phyloP scores from a whole-genome alignment of 106 monocot species.

The Cymbidium sinense region DNA sequence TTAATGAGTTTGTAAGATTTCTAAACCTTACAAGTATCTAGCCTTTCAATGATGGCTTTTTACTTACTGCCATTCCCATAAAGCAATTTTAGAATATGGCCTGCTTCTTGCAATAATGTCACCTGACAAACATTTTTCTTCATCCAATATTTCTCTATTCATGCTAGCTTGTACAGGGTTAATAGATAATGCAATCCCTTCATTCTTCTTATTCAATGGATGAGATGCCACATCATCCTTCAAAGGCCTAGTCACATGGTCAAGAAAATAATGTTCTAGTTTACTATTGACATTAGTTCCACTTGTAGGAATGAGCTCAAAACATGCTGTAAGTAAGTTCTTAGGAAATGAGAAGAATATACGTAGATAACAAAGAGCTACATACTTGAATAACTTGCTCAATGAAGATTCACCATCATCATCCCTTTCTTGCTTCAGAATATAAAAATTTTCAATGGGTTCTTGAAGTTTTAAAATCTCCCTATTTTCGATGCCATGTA shows the following conservation, averaged over 20 bases:
- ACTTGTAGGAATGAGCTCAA: conserved; percentile 54
- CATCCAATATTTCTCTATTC: conserved; percentile 15
- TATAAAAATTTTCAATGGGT: conserved; percentile 44
- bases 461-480: conserved; percentile 54
- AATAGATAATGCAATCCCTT: conserved; percentile 18
- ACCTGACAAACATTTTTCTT: conserved; percentile 11
- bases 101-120: conserved; percentile 5
- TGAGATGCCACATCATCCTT: conserved; percentile 21
- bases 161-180: conserved; percentile 9
- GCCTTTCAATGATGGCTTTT: conserved; percentile 51
- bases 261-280: conserved; percentile 61
- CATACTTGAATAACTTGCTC: conserved; percentile 57
- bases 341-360: conserved; percentile 71
- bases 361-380: conserved; percentile 52
- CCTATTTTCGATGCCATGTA: conserved; percentile 37
- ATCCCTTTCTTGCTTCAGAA: conserved; percentile 46
- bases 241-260: conserved; percentile 58
- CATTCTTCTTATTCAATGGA: too few species aligned
- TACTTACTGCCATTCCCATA: conserved; percentile 48
- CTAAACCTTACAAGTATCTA: conserved; percentile 69
- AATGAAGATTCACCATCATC: conserved; percentile 27
- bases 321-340: conserved; percentile 67
- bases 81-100: conserved; percentile 19
- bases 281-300: conserved; percentile 32
- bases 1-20: conserved; percentile 32